phyloP scores from a whole-genome alignment of 352 stramenopile genomes.

The Poterioochromonas sp. region DNA sequence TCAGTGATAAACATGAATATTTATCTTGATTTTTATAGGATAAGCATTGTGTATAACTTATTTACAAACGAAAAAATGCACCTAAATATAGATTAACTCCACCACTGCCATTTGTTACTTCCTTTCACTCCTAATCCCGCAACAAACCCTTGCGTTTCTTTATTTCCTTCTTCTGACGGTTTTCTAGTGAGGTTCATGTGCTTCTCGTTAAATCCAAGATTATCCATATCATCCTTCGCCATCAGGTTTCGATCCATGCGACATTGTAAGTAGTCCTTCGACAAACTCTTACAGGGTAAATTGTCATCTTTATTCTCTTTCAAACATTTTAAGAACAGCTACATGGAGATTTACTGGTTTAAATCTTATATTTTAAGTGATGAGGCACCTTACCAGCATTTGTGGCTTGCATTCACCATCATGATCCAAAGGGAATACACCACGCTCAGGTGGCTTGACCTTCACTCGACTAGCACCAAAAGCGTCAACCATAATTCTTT shows the following conservation, averaged over 20 bases:
- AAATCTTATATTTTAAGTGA: not conserved
- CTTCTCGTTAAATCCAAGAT: constrained; percentile 35
- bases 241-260: constrained; percentile 41
- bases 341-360: not conserved
- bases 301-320: constrained; percentile 38
- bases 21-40: too few relatives aligned
- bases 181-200: constrained; percentile 30
- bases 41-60: too few relatives aligned
- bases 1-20: too few relatives aligned
- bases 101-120: not conserved
- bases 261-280: constrained; percentile 39
- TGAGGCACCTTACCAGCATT: constrained; percentile 37
- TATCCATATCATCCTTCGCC: constrained; percentile 39
- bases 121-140: constrained; percentile 8
- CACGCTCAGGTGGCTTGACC: constrained; percentile 38
- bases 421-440: constrained; percentile 42
- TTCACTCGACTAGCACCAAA: not conserved
- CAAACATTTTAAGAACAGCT: constrained; percentile 38
- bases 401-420: constrained; percentile 41
- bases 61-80: too few relatives aligned
- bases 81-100: too few relatives aligned
- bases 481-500: not conserved
- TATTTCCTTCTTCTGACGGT: constrained; percentile 29
- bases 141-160: constrained; percentile 14
- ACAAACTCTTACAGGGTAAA: constrained; percentile 40